phyloP scores from a whole-genome alignment of 2,329 filamentous ascomycete species.

The Diaporthe ilicicola region DNA sequence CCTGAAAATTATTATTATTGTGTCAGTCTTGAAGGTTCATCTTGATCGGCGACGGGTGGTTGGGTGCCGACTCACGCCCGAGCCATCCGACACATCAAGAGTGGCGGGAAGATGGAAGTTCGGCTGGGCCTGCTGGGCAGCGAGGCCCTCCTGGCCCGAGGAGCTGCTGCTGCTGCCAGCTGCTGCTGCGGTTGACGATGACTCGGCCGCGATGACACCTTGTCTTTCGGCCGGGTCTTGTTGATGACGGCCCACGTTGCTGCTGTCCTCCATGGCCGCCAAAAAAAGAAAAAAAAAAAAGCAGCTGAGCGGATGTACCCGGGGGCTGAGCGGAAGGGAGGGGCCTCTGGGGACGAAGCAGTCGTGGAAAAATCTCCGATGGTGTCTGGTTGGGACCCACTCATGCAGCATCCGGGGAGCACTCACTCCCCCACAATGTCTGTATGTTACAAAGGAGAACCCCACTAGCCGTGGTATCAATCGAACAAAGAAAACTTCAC shows the following conservation, averaged over 20 bases:
- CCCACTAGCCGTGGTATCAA: background rate
- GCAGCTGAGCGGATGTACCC: background rate
- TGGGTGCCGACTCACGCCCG: slow-evolving; percentile 21
- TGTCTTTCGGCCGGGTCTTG: background rate
- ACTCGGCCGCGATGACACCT: slow-evolving; percentile 13
- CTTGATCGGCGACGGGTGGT: background rate
- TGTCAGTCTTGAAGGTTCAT: background rate
- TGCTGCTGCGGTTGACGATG: background rate
- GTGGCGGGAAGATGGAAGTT: slow-evolving; percentile 10
- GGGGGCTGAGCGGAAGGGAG: background rate
- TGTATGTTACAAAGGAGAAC: background rate
- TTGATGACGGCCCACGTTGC: slow-evolving; percentile 7
- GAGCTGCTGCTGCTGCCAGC: background rate
- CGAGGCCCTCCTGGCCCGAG: slow-evolving; percentile 10
- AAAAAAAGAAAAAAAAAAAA: too few relatives aligned
- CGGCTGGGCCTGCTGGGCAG: background rate
- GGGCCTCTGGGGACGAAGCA: background rate
- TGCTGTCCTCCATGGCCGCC: slow-evolving; percentile 8
- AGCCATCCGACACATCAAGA: slow-evolving; percentile 27
- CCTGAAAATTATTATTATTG: background rate
- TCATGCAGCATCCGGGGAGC: background rate
- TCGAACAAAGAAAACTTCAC: background rate
- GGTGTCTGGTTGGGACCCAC: background rate
- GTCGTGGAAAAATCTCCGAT: background rate
- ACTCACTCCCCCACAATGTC: background rate